A percentile compares a stretch with the other conserved stretches of the same genome.
phyloP scores from a whole-genome alignment of 495 filamentous ascomycete genomes.

The Corynascus novoguineensis region DNA sequence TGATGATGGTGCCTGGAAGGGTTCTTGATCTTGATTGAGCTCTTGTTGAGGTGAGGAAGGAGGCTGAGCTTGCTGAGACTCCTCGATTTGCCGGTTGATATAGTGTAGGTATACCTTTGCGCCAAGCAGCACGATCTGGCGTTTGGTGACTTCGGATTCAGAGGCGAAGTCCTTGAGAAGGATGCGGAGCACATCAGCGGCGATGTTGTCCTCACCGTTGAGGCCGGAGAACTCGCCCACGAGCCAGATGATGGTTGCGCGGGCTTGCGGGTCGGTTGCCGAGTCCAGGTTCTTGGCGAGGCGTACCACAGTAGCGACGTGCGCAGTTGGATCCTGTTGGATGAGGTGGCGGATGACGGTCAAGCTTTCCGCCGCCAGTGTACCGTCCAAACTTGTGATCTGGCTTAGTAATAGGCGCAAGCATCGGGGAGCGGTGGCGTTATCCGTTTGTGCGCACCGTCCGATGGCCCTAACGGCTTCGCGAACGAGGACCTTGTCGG shows the following conservation, averaged over 20 bases:
- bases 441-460: constrained; percentile 77
- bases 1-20: neutral
- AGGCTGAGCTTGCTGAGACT: constrained; percentile 19
- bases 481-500: constrained; percentile 69
- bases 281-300: constrained; percentile 89
- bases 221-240: constrained; percentile 87
- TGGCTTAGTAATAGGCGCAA: constrained; percentile 75
- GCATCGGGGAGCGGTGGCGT: constrained; percentile 65
- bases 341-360: constrained; percentile 94
- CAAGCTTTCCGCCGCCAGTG: constrained; percentile 80
- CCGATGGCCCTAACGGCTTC: constrained; percentile 91
- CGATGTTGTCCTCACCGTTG: constrained; percentile 76
- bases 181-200: constrained; percentile 87
- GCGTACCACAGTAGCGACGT: constrained; percentile 72
- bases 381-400: constrained; percentile 77
- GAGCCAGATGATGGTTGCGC: constrained; percentile 94
- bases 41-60: neutral
- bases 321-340: constrained; percentile 75
- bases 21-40: neutral
- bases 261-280: constrained; percentile 73
- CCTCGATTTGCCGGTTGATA: constrained; percentile 55
- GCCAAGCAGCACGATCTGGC: constrained; percentile 85
- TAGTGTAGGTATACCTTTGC: constrained; percentile 93
- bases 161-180: constrained; percentile 76
- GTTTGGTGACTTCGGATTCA: constrained; percentile 78